Evolutionary conservation across 1,284 basidiomycete species (phyloP), one percentile per base, ranked within the genome.

Genomic region (Boletellus deceptivus): DNA sequence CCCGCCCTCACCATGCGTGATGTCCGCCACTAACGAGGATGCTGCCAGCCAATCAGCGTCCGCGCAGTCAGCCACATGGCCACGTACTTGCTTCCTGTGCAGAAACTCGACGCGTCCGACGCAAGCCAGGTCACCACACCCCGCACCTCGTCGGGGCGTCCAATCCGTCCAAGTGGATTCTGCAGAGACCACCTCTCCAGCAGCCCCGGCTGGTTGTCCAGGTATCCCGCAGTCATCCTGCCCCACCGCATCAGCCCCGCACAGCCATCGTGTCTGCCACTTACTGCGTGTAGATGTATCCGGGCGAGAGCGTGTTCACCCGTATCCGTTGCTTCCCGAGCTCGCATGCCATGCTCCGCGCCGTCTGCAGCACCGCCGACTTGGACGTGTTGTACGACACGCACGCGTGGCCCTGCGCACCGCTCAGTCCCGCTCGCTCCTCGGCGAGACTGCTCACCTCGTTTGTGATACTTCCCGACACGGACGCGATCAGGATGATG

Each of bases 391-490:
- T 91, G 72, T 91, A 91, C 17, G 86, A 82, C 41, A 84, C 78
- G 85, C 86, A 91, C n/a, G 83, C 77, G 58, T 83, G 81, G 54
- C 79, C 84, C 83, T 87, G 58, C 24, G 33, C 29, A 5, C 11
- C 8, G 10, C 20, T 44, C 22, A 44, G 33, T n/a, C 20, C 17
- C 24, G 20, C 13, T 11, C 20, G n/a, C 14, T 20, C 6, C 8
- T 16, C 2, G 8, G 16, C 33, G 17, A 31, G 29, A 8, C 29
- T 3, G 52, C 76, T 46, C 59, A 86, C 90, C 70, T 73, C 82
- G 72, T 93, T 93, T 48, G 89, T 89, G 58, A 93, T 84, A 47
- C 83, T 84, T 16, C 90, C 92, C 41, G 86, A 89, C 89, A 94
- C 93, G 53, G 88, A 91, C 20, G 88, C 91, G 59, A 93, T 84